Base-by-base conservation (phyloP, 345 rosid species). In the Cochlearia excelsa region DNA sequence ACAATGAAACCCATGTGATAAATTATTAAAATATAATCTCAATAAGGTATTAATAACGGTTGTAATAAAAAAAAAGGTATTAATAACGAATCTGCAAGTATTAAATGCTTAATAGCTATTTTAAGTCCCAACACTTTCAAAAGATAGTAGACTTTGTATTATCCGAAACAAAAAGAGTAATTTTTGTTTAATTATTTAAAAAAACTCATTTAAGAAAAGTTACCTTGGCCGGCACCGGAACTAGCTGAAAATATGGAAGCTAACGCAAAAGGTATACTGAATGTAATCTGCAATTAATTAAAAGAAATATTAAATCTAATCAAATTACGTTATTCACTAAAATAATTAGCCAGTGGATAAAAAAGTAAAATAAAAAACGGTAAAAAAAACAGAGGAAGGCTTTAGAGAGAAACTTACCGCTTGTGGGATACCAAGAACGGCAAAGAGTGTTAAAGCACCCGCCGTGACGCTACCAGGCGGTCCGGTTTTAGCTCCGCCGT, bases 211-310 rank as follows among this genome's bases (percentile, higher is more conserved):
- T 9, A 16, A 30, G 1, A 16, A 57, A 11, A 37, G 26, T 46
- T 70, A 82, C 98, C 98, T 88, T 92, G 98, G 61, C 98, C 98
- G 7, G 87, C 93, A 53, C 83, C 82, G 6, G 84, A 29, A 6
- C 55, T 45, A 27, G 63, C 62, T 28, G 79, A 86, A 68, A 77
- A 92, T 42, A 86, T 92, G 41, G 98, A 92, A 49, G 98, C 95
- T 81, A 92, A 45, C 54, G 98, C 98, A 63, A 84, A 92, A 1
- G 96, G 96, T 54, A 92, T 69, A 53, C 92, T 92, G 65, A 34
- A 86, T 49, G 90, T 88, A 41, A 86, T 76, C 98, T 91, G 83
- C 74, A 58, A 10, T 26, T 38, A 30, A 48, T 7, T 49, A 35
- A n/a, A 10, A 59, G 0, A 31, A 41, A 28, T 16, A 16, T 16